Conservation (phyloP, 164 flowering plant genomes). For the Tinospora cordifolia region DNA sequence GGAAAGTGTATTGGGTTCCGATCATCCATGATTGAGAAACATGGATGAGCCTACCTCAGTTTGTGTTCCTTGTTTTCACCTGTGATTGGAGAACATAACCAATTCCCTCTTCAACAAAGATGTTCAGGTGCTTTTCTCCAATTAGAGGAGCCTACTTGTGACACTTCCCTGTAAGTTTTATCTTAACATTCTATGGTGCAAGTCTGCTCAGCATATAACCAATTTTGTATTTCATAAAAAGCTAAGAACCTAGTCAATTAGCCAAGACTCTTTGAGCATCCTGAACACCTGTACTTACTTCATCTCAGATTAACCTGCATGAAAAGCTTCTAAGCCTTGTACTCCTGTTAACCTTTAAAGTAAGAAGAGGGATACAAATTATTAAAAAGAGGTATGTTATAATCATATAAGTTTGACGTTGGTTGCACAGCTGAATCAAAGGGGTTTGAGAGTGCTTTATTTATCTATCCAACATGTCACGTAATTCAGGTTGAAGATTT, state of each 20-base stretch:
- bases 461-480: background rate
- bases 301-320: constrained; percentile 6
- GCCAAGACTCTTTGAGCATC: constrained; percentile 1
- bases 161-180: background rate
- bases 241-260: constrained; percentile 10
- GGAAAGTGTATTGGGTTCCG: constrained; percentile 16
- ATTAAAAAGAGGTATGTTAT: background rate
- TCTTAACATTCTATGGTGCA: background rate
- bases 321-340: constrained; percentile 1
- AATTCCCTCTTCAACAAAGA: constrained; percentile 5
- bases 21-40: constrained; percentile 17
- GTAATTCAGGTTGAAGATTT: background rate
- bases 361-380: background rate
- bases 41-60: constrained; percentile 39
- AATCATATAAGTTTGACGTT: no score
- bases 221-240: background rate
- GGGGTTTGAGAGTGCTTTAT: background rate
- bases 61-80: constrained; percentile 17
- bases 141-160: constrained; percentile 2
- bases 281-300: background rate
- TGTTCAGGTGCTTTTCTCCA: constrained; percentile 7
- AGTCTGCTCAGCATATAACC: background rate
- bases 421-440: background rate
- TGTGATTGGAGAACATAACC: constrained; percentile 16
- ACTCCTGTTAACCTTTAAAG: background rate